Conservation (phyloP, 371 early-diverging fungal species). For the Apophysomyces trapeziformis region DNA sequence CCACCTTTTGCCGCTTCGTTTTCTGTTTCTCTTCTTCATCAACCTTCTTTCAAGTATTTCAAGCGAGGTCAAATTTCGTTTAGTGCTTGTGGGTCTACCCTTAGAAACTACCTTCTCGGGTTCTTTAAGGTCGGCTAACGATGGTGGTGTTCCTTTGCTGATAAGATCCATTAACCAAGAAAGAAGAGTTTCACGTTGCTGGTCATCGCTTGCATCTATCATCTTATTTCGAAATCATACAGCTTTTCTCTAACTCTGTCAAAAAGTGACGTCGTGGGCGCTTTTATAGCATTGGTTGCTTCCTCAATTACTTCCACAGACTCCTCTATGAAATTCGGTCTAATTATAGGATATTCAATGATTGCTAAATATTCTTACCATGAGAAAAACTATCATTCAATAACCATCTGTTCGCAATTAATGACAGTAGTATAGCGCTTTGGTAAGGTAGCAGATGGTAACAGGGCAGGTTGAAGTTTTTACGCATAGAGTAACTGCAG, state of each 20-base stretch:
- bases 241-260: background rate
- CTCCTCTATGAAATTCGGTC: no score
- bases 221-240: background rate
- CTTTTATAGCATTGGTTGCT: no score
- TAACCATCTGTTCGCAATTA: background rate
- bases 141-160: background rate
- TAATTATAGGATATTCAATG: no score
- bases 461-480: constrained; percentile 6
- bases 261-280: background rate
- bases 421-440: background rate
- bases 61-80: background rate
- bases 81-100: background rate
- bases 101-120: background rate
- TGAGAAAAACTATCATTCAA: background rate
- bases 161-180: background rate
- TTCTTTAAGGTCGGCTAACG: background rate
- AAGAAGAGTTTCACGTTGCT: background rate
- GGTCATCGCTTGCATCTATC: background rate
- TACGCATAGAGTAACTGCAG: background rate
- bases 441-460: background rate
- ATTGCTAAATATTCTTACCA: background rate
- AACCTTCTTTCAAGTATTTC: background rate
- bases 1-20: background rate
- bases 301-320: no score
- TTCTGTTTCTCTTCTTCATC: background rate